A percentile compares a stretch with the other conserved stretches of the same genome.
Evolutionary conservation across 805 yeast species (phyloP).

Genomic region (Isabelozyma pseudorhagii): DNA sequence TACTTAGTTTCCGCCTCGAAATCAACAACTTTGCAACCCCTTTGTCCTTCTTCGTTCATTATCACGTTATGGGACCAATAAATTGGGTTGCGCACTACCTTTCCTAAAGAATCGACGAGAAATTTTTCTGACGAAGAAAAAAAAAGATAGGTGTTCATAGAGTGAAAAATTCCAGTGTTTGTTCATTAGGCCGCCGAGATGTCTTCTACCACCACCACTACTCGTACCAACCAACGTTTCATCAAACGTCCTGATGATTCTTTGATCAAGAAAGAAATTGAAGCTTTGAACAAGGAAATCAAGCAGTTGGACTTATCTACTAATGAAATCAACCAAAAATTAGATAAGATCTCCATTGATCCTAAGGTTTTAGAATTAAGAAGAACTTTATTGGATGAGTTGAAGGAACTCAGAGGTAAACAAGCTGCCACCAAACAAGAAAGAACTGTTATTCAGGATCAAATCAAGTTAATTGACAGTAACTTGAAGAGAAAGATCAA

Average conservation of each 20-base stretch:
- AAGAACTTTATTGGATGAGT: slow-evolving; percentile 30
- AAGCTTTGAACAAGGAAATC: slow-evolving; percentile 55
- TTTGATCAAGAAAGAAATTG: slow-evolving; percentile 57
- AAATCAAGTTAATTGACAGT: slow-evolving; percentile 68
- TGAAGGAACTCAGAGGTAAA: slow-evolving; percentile 41
- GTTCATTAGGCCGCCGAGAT: slow-evolving; percentile 3
- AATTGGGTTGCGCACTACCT: neutral
- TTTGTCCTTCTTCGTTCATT: no score
- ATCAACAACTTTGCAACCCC: no score
- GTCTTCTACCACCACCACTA: slow-evolving; percentile 10
- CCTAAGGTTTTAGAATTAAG: slow-evolving; percentile 27
- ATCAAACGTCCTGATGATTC: slow-evolving; percentile 74
- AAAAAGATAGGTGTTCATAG: neutral
- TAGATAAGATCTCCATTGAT: slow-evolving; percentile 40
- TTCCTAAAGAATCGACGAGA: neutral
- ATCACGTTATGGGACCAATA: no score
- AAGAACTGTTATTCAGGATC: slow-evolving; percentile 56
- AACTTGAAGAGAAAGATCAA: slow-evolving; percentile 68
- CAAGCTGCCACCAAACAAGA: slow-evolving; percentile 49
- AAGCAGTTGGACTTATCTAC: slow-evolving; percentile 58
- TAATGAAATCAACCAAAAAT: slow-evolving; percentile 50
- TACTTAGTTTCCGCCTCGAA: no score
- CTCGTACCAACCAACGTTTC: slow-evolving; percentile 42
- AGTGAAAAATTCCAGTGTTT: neutral
- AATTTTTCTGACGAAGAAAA: neutral